phyloP scores from a whole-genome alignment of 148 eudicot species.

The Chenopodium album region DNA sequence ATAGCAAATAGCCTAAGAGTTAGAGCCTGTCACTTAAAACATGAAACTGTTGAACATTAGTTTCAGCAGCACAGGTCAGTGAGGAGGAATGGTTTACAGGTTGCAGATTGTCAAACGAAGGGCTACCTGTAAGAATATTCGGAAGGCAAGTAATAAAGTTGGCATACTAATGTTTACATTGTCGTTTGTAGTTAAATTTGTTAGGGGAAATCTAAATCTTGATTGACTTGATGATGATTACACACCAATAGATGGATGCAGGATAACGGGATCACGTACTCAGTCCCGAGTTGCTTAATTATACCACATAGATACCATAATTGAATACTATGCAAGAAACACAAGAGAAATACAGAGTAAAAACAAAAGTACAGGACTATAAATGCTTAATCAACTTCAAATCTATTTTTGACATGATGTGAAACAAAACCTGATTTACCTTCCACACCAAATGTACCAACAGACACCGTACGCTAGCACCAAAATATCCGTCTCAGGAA shows the following conservation, averaged over 20 bases:
- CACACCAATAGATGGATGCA: background rate
- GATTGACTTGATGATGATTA: no score
- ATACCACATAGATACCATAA: no score
- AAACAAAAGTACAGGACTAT: background rate
- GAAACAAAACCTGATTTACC: background rate
- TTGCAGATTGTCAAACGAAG: no score
- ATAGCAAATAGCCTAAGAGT: no score
- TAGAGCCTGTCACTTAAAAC: no score
- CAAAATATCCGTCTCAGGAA: background rate
- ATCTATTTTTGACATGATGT: background rate
- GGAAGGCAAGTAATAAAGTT: no score
- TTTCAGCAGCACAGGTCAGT: background rate
- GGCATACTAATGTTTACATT: no score
- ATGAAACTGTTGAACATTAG: background rate
- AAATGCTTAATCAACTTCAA: background rate
- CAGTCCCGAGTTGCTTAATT: background rate
- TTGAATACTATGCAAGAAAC: background rate
- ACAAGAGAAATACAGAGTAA: background rate
- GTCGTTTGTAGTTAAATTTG: no score
- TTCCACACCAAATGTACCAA: background rate
- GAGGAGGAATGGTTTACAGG: no score
- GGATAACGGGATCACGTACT: background rate
- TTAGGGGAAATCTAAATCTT: background rate
- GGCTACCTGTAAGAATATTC: no score
- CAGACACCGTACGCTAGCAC: background rate